These are phyloP conservation scores for Lipomyces japonicus DNA, from an alignment of 805 yeast species.

Conservation along the genomic window DNA sequence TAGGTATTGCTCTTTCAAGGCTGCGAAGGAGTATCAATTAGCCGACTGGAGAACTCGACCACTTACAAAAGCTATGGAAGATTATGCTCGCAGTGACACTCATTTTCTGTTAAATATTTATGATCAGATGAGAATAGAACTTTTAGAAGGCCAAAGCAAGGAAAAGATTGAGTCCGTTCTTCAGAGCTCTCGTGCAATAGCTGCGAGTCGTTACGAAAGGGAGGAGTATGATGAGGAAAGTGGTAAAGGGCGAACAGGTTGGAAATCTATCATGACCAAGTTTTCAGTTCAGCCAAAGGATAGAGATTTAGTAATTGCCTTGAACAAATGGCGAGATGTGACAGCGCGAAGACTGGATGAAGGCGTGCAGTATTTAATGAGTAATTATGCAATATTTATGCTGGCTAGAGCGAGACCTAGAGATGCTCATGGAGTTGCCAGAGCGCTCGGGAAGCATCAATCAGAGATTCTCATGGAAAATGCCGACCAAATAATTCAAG, in stretches of 20 bases:
- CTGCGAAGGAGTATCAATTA: conserved; percentile 90
- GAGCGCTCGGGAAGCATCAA: not conserved
- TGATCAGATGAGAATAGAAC: conserved; percentile 63
- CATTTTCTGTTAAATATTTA: conserved; percentile 81
- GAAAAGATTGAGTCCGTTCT: conserved; percentile 51
- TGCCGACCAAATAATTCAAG: not conserved
- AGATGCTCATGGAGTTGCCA: too few species aligned
- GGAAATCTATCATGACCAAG: conserved; percentile 58
- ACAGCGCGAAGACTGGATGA: conserved; percentile 78
- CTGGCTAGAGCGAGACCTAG: conserved; percentile 60
- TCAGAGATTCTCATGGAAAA: not conserved
- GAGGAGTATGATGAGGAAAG: conserved; percentile 51
- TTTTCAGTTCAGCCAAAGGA: conserved; percentile 53
- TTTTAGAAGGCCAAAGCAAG: conserved; percentile 36
- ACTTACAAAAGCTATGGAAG: conserved; percentile 63
- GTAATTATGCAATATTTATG: conserved; percentile 68
- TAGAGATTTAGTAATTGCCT: conserved; percentile 52
- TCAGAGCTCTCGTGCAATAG: conserved; percentile 71
- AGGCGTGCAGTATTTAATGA: conserved; percentile 75
- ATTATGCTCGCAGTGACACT: conserved; percentile 92
- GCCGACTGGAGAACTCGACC: conserved; percentile 98
- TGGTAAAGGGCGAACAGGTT: conserved; percentile 49
- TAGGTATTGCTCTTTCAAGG: conserved; percentile 71
- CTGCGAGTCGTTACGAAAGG: conserved; percentile 76
- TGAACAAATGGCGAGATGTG: conserved; percentile 80